Evolutionary conservation across 73 alveolate genomes (phyloP).

Genomic region (Stentor coeruleus): DNA sequence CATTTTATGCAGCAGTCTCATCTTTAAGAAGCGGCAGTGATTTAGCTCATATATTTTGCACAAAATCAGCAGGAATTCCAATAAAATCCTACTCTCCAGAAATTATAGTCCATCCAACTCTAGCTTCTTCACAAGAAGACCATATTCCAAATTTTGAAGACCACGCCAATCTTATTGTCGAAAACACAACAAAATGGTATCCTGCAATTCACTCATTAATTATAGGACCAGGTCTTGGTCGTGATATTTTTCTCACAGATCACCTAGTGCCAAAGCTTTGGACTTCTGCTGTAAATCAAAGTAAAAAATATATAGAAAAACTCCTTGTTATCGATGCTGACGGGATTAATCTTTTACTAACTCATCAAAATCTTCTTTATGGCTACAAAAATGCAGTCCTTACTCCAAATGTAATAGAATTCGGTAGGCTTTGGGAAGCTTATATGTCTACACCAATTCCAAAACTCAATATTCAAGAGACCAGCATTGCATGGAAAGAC

Average conservation of each 20-base stretch:
- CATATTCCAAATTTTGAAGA: not conserved
- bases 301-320: constrained; percentile 36
- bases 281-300: constrained; percentile 35
- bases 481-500: constrained; percentile 20
- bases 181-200: constrained; percentile 62
- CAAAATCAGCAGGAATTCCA: constrained; percentile 85
- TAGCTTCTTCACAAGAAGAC: constrained; percentile 46
- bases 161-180: constrained; percentile 31
- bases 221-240: constrained; percentile 95
- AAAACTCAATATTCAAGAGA: constrained; percentile 32
- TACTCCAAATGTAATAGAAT: constrained; percentile 93
- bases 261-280: constrained; percentile 43
- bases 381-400: constrained; percentile 57
- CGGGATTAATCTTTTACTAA: constrained; percentile 70
- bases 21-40: constrained; percentile 90
- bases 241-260: constrained; percentile 60
- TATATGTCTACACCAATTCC: constrained; percentile 43
- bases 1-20: constrained; percentile 88
- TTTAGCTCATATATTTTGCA: constrained; percentile 82
- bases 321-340: constrained; percentile 94
- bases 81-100: constrained; percentile 97
- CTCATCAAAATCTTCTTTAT: constrained; percentile 16
- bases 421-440: constrained; percentile 63
- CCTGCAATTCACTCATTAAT: constrained; percentile 72
- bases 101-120: constrained; percentile 88